Evolutionary conservation across 2,329 filamentous ascomycete species (phyloP).

Genomic region (Rutstroemia sp.): DNA sequence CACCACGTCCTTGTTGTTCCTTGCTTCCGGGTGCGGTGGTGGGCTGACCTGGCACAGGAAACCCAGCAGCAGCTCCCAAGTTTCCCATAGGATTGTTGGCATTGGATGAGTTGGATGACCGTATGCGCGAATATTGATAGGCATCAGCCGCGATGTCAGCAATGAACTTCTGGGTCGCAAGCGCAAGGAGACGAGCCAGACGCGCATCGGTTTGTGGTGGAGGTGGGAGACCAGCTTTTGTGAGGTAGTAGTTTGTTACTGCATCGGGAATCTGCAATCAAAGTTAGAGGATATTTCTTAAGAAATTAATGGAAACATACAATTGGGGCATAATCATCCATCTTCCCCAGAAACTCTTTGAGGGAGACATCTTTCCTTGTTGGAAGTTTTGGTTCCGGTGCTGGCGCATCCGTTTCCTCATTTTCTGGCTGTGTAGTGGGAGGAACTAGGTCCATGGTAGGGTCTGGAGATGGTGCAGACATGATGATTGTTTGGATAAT

Average conservation of each 20-base stretch:
- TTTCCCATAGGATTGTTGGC: constrained; percentile 89
- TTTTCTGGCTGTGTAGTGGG: constrained; percentile 20
- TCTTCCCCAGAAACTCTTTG: constrained; percentile 88
- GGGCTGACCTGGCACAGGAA: constrained; percentile 53
- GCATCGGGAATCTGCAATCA: constrained; percentile 81
- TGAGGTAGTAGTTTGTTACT: constrained; percentile 97
- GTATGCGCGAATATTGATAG: constrained; percentile 95
- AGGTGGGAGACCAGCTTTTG: constrained; percentile 86
- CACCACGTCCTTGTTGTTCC: constrained; percentile 45
- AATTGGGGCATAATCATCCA: constrained; percentile 97
- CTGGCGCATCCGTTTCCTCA: constrained; percentile 37
- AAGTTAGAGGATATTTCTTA: constrained; percentile 10
- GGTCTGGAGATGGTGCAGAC: constrained; percentile 29
- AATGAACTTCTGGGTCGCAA: constrained; percentile 98
- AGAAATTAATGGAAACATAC: constrained; percentile 45
- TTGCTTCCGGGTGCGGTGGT: constrained; percentile 48
- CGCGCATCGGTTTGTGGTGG: constrained; percentile 85
- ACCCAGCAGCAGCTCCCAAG: constrained; percentile 67
- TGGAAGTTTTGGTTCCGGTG: constrained; percentile 56
- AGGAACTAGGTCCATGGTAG: constrained; percentile 26
- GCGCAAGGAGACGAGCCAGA: constrained; percentile 84
- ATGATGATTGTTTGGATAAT: constrained; percentile 17
- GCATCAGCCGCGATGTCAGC: constrained; percentile 95
- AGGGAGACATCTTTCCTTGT: constrained; percentile 87
- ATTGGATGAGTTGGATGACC: constrained; percentile 79